A percentile compares a stretch with the other conserved stretches of the same genome.
phyloP scores from a whole-genome alignment of 78 protist species.

The Chrysochromulina tobinii region DNA sequence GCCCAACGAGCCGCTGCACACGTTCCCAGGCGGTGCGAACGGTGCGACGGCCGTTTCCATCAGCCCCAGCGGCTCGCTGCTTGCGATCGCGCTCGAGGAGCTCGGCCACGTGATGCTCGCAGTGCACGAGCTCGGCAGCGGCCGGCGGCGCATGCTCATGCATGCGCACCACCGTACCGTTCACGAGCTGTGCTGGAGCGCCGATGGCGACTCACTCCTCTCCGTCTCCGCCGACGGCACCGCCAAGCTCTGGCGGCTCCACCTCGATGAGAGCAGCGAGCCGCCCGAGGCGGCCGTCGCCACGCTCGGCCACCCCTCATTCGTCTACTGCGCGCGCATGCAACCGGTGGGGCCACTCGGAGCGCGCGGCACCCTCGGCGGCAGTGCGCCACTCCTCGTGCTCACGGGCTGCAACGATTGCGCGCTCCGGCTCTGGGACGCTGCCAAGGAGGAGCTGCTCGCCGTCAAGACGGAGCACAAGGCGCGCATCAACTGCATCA shows the following conservation, averaged over 20 bases:
- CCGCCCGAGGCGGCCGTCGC: background rate
- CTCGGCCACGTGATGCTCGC: no score
- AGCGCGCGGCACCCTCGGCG: background rate
- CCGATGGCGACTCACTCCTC: background rate
- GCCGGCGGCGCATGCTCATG: no score
- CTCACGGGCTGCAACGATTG: background rate
- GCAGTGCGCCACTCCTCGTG: background rate
- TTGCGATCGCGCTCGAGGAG: background rate
- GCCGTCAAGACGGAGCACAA: background rate
- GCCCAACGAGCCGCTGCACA: background rate
- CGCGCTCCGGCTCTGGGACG: constrained; percentile 13
- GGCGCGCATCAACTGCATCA: background rate
- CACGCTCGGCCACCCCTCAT: background rate
- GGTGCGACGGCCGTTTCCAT: background rate
- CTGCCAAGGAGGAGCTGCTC: background rate
- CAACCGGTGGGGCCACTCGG: background rate
- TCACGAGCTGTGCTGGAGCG: background rate
- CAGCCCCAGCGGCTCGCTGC: background rate
- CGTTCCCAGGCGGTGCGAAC: background rate
- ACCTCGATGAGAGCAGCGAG: background rate
- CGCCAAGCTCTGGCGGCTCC: background rate
- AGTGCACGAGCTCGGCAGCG: no score
- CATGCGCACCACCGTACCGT: no score
- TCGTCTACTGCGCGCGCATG: background rate
- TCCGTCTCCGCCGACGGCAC: constrained; percentile 12